Conservation (phyloP, 768 basidiomycete genomes). For the Boletus tylopilopsis region DNA sequence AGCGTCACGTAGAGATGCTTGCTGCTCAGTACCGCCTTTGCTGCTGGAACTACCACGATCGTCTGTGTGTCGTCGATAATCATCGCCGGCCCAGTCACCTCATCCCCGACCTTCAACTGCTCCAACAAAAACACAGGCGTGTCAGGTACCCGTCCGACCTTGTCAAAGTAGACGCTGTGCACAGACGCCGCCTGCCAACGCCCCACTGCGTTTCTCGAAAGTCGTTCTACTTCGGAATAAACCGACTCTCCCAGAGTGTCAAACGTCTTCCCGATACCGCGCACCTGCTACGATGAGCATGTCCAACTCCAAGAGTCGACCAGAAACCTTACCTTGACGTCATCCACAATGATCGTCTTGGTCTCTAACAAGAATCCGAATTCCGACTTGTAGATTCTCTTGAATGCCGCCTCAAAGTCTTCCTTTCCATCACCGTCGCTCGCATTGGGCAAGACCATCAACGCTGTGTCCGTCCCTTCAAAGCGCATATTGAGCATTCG, state of each 20-base stretch:
- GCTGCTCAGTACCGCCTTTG: slow-evolving; percentile 61
- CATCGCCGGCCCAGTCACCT: slow-evolving; percentile 82
- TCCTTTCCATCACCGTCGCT: slow-evolving; percentile 52
- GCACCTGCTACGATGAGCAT: slow-evolving; percentile 46
- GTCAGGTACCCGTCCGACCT: slow-evolving; percentile 66
- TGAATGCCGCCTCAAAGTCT: slow-evolving; percentile 81
- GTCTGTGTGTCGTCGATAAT: slow-evolving; percentile 96
- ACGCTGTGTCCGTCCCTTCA: slow-evolving; percentile 87
- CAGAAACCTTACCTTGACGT: slow-evolving; percentile 63
- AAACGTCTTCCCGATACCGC: slow-evolving; percentile 89
- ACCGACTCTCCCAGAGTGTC: slow-evolving; percentile 77
- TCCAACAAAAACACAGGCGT: slow-evolving; percentile 80
- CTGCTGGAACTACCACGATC: slow-evolving; percentile 78
- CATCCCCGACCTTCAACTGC: slow-evolving; percentile 62
- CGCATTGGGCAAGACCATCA: slow-evolving; percentile 72
- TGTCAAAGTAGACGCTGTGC: slow-evolving; percentile 80
- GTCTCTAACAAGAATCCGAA: slow-evolving; percentile 90
- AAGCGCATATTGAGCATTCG: slow-evolving; percentile 91
- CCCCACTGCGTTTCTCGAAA: slow-evolving; percentile 40
- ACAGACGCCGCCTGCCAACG: slow-evolving; percentile 46
- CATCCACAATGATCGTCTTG: slow-evolving; percentile 83
- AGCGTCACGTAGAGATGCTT: slow-evolving; percentile 61
- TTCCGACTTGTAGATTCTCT: slow-evolving; percentile 73
- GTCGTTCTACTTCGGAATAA: slow-evolving; percentile 62
- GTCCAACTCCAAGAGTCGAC: not conserved